Percentiles rank a stretch among this genome's conserved stretches.
phyloP scores from a whole-genome alignment of 2,329 filamentous ascomycete genomes.

The Sporothrix luriei region DNA sequence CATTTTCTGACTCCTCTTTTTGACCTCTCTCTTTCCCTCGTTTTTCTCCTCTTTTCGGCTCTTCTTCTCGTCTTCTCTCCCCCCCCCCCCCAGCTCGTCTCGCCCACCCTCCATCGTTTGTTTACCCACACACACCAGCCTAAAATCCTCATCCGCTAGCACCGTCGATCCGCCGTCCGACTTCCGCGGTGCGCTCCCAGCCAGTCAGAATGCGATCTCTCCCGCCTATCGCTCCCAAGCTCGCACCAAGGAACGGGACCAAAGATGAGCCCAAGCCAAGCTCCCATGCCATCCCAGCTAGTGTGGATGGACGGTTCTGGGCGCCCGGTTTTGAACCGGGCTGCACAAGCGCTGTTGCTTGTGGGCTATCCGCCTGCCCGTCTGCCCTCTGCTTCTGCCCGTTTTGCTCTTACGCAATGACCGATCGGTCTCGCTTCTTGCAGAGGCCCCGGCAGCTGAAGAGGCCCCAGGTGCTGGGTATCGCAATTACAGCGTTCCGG shows the following conservation, averaged over 20 bases:
- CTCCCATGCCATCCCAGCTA: constrained; percentile 17
- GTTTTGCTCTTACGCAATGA: not conserved
- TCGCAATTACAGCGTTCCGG: not conserved
- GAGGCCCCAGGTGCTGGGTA: not conserved
- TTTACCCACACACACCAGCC: constrained; percentile 6
- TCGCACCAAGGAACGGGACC: not conserved
- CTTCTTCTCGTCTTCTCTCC: not conserved
- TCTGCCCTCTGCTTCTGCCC: not conserved
- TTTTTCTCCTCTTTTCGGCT: not conserved
- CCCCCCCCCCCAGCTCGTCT: not conserved
- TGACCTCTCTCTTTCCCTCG: not conserved
- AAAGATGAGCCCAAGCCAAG: constrained; percentile 11
- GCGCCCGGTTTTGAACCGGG: not conserved
- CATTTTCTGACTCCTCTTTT: not conserved
- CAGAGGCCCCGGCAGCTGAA: constrained; percentile 24
- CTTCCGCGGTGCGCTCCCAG: constrained; percentile 24
- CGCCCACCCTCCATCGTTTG: constrained; percentile 6
- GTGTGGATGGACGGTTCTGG: not conserved
- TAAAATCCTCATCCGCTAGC: constrained; percentile 19
- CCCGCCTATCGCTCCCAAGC: constrained; percentile 19
- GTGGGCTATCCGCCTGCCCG: not conserved
- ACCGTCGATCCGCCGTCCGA: constrained; percentile 16
- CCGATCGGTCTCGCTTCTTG: constrained; percentile 21
- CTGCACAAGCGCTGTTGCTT: not conserved
- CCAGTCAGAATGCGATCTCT: constrained; percentile 16